Evolutionary conservation across 2,329 filamentous ascomycete genomes (phyloP), one percentile per base, ranked within the genome.

Genomic region (Ceratocystis destructans): DNA sequence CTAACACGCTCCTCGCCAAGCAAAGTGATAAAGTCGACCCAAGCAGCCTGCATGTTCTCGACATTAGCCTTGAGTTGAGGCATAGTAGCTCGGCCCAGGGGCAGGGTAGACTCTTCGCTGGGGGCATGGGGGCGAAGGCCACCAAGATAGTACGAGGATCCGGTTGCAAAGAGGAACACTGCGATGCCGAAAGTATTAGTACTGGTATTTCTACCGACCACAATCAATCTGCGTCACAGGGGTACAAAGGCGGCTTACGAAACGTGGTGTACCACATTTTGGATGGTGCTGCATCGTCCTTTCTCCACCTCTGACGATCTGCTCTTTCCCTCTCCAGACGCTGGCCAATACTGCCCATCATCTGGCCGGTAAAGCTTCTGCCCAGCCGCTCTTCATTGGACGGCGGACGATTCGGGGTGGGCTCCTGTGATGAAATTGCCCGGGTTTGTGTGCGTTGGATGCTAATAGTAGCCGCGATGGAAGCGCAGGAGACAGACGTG

Each of bases 21-120:
- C 62, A 88, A 80, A 65, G 79, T 79, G 66, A 80, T 80, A 68
- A 88, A 86, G 74, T 88, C 85, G n/a, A 83, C 77, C 86, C 86
- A 88, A 2, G 85, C 83, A 31, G 86, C 83, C 75, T 87, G 83
- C 71, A 88, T 80, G 72, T 87, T 86, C 70, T 83, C 79, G 67
- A 83, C 79, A 69, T 80, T 80, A 65, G 79, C 79, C 71, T 86
- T 82, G 74, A 87, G 83, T 70, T 75, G 76, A 8, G 82, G 81
- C n/a, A 79, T 73, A 33, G 71, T 76, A 10, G 79, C 77, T 64
- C 79, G 77, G 68, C 74, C 73, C 6, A 88, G 79, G 31, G 85
- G 83, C 2, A 84, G 75, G 10, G 86, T 88, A 70, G 85, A 88
- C 44, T 75, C 73, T 10, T 80, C 76, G 44, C 81, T 79, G 28